Base-by-base conservation (phyloP, 495 filamentous ascomycete species). In the Talaromyces adpressus region DNA sequence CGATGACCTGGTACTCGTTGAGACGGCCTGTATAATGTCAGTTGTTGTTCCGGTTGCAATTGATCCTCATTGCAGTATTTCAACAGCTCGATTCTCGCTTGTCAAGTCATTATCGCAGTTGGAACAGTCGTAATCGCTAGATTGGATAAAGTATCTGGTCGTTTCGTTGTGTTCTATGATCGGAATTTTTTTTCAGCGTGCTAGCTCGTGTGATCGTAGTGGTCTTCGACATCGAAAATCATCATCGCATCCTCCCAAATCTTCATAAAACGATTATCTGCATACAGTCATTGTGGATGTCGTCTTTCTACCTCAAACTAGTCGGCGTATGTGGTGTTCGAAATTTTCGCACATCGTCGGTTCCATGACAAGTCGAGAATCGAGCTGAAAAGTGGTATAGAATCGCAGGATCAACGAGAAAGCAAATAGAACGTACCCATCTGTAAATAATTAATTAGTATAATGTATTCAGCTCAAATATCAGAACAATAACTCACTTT, bases 1-100 rank as follows among this genome's bases (percentile, higher is more conserved):
- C 94, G 72, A 98, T 97, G 81, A 98, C 94, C 86, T 97, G 95
- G 86, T 97, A 98, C 85, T 98, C 94, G 75, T 87, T 90, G 81
- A 98, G 93, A 86, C 95, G 93, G 88, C 93, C 94, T 96, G 66
- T 62, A 64, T 27, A 65, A 65, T 71, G 72, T 75, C 63, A 75
- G 70, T 58, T 1, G 32, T 11, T 36, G 47, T 51, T 51, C 51
- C 18, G 18, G 51, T 53, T 51, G 16, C 20, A 25, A 14, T 56
- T 29, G 52, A 12, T 56, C 12, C 3, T 29, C 22, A 20, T 4
- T 6, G 6, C 8, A 59, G 6, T n/a, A n/a, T 27, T 39, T n/a
- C 16, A 39, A 12, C 54, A 47, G 23, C 49, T 61, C 51, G 64
- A 57, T 52, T 56, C 61, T 51, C 47, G 29, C 30, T 65, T 61